phyloP scores from a whole-genome alignment of 1,284 basidiomycete species.

The Cronartium ribicola region DNA sequence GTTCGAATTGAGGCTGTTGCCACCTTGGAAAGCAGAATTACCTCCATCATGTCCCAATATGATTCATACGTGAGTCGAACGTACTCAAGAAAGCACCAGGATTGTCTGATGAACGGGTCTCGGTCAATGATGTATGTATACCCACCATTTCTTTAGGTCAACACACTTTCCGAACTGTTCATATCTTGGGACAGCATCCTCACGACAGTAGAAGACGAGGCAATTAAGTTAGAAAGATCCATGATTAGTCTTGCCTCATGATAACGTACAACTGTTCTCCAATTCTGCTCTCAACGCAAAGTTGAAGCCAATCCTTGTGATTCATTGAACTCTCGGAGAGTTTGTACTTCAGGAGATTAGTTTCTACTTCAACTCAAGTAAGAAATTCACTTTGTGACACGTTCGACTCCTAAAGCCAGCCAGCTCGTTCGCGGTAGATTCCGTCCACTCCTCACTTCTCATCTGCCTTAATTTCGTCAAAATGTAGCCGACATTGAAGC shows the following conservation, averaged over 20 bases:
- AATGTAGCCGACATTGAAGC: neutral
- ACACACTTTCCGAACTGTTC: conserved; percentile 48
- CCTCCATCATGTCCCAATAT: conserved; percentile 44
- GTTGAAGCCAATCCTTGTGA: too few species aligned
- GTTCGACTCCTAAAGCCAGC: conserved; percentile 1
- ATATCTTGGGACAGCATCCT: conserved; percentile 48
- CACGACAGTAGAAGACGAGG: conserved; percentile 44
- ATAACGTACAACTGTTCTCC: neutral
- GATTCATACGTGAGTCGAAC: conserved; percentile 46
- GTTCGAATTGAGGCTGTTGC: conserved; percentile 36
- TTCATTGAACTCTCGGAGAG: neutral
- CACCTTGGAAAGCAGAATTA: conserved; percentile 43
- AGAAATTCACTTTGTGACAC: neutral
- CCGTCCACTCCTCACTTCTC: neutral
- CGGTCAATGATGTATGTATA: neutral
- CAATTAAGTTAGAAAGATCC: conserved; percentile 44
- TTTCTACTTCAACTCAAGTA: neutral
- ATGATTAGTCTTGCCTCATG: neutral
- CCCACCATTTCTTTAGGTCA: conserved; percentile 44
- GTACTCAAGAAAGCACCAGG: neutral
- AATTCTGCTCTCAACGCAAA: conserved; percentile 21
- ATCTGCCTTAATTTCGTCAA: neutral
- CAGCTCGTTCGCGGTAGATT: neutral
- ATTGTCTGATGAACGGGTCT: neutral
- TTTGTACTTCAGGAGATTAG: neutral